A percentile compares a stretch with the other conserved stretches of the same genome.
Evolutionary conservation across 1,284 basidiomycete species (phyloP).

Genomic region (Malassezia equina): DNA sequence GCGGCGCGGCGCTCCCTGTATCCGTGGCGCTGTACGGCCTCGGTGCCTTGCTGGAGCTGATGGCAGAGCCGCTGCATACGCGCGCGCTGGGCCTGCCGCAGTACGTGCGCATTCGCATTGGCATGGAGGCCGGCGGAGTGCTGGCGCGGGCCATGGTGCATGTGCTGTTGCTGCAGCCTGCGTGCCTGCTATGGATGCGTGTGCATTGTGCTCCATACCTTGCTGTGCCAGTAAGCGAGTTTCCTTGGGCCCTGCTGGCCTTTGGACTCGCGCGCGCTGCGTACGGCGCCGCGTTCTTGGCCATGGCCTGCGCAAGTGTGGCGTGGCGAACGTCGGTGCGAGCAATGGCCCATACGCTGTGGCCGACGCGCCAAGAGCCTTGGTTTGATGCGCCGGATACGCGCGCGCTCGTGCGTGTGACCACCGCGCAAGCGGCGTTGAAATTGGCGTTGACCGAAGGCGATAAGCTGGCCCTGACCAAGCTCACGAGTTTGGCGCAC

Average conservation of each 20-base stretch:
- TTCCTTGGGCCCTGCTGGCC: constrained; percentile 24
- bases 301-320: neutral
- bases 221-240: constrained; percentile 7
- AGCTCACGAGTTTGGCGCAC: constrained; percentile 30
- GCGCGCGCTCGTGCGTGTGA: constrained; percentile 58
- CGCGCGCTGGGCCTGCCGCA: constrained; percentile 23
- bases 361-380: neutral
- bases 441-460: constrained; percentile 93
- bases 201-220: neutral
- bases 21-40: constrained; percentile 32
- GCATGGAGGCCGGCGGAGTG: constrained; percentile 35
- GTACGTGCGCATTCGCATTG: constrained; percentile 26
- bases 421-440: constrained; percentile 74
- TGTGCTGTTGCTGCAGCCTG: constrained; percentile 15
- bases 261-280: constrained; percentile 34
- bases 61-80: constrained; percentile 36
- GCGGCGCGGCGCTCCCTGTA: constrained; percentile 19
- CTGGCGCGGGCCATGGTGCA: constrained; percentile 27
- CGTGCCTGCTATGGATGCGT: constrained; percentile 2
- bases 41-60: constrained; percentile 35
- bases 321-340: neutral
- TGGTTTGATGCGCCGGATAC: neutral
- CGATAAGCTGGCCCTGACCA: constrained; percentile 61
- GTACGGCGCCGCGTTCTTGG: constrained; percentile 20
- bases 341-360: neutral